Conservation (phyloP, 148 eudicot genomes). For the Rhododendron ferrugineum region DNA sequence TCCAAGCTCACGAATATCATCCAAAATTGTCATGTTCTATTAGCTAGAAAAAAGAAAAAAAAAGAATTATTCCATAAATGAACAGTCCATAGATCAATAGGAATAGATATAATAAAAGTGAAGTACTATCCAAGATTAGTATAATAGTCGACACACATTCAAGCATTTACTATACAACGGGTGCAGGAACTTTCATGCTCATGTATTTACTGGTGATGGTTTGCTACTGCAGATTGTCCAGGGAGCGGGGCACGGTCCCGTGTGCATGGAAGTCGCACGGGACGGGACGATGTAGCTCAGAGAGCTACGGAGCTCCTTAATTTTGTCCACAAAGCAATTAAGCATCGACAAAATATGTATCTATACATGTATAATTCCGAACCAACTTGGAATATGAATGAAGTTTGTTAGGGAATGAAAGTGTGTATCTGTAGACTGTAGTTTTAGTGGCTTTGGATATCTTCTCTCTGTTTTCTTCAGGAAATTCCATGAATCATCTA, state of each 20-base stretch:
- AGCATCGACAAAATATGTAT: neutral
- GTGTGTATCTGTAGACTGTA: neutral
- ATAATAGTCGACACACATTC: neutral
- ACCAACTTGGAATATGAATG: neutral
- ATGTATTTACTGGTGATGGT: neutral
- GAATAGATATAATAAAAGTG: neutral
- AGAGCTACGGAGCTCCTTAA: neutral
- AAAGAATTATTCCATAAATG: neutral
- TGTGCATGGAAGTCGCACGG: neutral
- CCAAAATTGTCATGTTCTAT: neutral
- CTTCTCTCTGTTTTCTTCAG: neutral
- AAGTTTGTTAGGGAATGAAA: neutral
- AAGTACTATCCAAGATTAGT: neutral
- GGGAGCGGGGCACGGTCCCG: too few species aligned
- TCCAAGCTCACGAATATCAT: neutral
- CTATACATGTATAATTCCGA: too few species aligned
- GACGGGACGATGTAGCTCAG: neutral
- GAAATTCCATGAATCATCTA: neutral
- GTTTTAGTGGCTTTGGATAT: neutral
- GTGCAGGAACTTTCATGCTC: neutral
- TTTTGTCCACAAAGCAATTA: neutral
- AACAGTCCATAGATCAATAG: neutral
- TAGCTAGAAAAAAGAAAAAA: neutral
- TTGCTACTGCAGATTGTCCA: neutral
- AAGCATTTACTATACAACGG: neutral